Conservation (phyloP, 805 yeast species). For the Lipomyces yamadae region DNA sequence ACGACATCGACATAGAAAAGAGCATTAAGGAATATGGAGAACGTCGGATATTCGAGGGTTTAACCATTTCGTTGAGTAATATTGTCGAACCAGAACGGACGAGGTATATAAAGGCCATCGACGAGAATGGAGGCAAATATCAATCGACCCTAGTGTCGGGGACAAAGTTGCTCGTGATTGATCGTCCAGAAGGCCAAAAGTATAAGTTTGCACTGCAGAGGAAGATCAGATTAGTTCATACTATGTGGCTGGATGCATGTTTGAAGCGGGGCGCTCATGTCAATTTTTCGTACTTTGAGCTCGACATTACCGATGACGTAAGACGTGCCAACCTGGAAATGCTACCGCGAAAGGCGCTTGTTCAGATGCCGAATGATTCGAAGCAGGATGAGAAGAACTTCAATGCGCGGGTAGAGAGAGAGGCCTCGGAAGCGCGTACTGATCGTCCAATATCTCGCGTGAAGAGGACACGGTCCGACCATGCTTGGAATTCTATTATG, state of each 20-base stretch:
- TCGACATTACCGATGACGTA: conserved; percentile 29
- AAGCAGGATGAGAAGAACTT: neutral
- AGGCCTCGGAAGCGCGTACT: neutral
- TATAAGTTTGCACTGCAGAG: conserved; percentile 49
- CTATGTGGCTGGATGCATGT: conserved; percentile 54
- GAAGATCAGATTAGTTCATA: conserved; percentile 51
- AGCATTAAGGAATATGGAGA: conserved; percentile 38
- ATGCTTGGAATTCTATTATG: conserved; percentile 33
- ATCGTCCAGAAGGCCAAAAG: conserved; percentile 44
- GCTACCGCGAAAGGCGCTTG: conserved; percentile 5
- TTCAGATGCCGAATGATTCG: neutral
- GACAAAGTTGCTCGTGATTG: conserved; percentile 44
- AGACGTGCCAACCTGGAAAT: conserved; percentile 11
- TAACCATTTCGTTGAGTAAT: conserved; percentile 50
- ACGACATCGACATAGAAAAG: conserved; percentile 45
- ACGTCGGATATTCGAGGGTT: conserved; percentile 43
- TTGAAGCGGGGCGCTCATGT: conserved; percentile 38
- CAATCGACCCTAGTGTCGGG: conserved; percentile 40
- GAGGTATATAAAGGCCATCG: conserved; percentile 40
- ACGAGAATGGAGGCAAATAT: conserved; percentile 46
- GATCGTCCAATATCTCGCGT: neutral
- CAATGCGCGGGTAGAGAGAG: neutral
- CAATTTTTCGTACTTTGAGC: conserved; percentile 43
- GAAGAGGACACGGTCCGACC: conserved; percentile 19
- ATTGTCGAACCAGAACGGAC: conserved; percentile 39